Percentiles rank a stretch among this genome's conserved stretches.
These are phyloP conservation scores for Termitomyces sp. DNA, from an alignment of 768 basidiomycete species.

Conservation along the genomic window DNA sequence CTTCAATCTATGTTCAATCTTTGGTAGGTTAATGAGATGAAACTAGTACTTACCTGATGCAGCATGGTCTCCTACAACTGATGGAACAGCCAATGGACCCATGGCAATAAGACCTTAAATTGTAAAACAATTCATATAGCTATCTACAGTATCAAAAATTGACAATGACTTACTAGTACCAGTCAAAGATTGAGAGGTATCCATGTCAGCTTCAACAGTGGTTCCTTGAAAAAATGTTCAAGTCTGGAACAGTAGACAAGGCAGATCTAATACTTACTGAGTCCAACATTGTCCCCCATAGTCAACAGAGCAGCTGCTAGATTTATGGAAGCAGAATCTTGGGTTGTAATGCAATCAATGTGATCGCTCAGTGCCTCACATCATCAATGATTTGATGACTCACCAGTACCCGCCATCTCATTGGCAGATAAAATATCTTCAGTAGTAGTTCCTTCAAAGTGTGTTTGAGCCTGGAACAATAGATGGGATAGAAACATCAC, in stretches of 20 bases:
- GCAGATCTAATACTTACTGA: not conserved
- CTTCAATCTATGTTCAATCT: too few relatives aligned
- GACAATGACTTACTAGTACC: not conserved
- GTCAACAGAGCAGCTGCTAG: not conserved
- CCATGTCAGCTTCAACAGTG: not conserved
- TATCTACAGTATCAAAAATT: too few relatives aligned
- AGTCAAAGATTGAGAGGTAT: not conserved
- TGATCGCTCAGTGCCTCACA: not conserved
- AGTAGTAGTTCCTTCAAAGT: not conserved
- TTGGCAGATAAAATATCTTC: not conserved
- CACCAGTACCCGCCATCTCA: not conserved
- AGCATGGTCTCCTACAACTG: too few relatives aligned
- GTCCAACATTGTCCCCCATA: not conserved
- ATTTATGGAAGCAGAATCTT: not conserved
- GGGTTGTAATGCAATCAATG: too few relatives aligned
- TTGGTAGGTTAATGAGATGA: too few relatives aligned
- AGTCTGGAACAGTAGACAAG: not conserved
- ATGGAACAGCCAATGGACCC: too few relatives aligned
- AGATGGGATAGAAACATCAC: not conserved
- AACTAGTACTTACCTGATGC: too few relatives aligned
- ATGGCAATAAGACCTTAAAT: too few relatives aligned
- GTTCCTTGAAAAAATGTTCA: not conserved
- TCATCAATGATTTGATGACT: not conserved
- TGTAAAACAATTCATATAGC: too few relatives aligned
- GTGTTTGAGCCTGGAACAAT: not conserved